Conservation (phyloP, 257 asterid genomes). For the Penstemon newberryi region DNA sequence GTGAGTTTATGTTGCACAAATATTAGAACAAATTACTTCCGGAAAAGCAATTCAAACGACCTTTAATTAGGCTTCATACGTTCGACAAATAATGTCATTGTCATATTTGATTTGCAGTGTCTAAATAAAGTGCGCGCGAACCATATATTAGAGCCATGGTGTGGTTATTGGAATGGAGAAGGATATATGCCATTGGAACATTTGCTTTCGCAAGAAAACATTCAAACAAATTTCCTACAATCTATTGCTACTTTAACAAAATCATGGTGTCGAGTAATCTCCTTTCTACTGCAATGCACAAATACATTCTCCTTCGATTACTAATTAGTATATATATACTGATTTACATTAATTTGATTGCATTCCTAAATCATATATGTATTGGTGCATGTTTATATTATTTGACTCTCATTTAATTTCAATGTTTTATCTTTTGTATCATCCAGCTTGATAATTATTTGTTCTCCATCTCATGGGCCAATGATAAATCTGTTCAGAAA, state of each 20-base stretch:
- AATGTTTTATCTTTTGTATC: background rate
- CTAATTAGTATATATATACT: background rate
- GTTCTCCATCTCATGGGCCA: conserved; percentile 17
- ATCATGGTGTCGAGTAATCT: conserved; percentile 25
- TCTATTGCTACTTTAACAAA: background rate
- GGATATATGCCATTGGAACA: background rate
- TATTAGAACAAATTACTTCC: background rate
- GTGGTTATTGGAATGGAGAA: background rate
- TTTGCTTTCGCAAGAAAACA: background rate
- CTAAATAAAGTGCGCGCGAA: background rate
- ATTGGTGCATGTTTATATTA: background rate
- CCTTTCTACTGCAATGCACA: too few relatives aligned
- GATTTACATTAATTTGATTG: background rate
- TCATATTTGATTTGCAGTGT: conserved; percentile 18
- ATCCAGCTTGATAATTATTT: background rate
- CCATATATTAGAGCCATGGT: conserved; percentile 26
- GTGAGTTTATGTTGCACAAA: background rate
- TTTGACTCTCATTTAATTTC: background rate
- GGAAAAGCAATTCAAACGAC: too few relatives aligned
- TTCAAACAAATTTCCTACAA: background rate
- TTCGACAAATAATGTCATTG: background rate
- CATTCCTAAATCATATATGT: background rate
- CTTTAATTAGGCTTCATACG: background rate
- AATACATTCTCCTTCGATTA: background rate
- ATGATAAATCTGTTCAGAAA: conserved; percentile 21